Percentiles rank a stretch among this genome's conserved stretches.
These are phyloP conservation scores for Tagetes patula DNA, from an alignment of 129 eudicot species.

Conservation along the genomic window DNA sequence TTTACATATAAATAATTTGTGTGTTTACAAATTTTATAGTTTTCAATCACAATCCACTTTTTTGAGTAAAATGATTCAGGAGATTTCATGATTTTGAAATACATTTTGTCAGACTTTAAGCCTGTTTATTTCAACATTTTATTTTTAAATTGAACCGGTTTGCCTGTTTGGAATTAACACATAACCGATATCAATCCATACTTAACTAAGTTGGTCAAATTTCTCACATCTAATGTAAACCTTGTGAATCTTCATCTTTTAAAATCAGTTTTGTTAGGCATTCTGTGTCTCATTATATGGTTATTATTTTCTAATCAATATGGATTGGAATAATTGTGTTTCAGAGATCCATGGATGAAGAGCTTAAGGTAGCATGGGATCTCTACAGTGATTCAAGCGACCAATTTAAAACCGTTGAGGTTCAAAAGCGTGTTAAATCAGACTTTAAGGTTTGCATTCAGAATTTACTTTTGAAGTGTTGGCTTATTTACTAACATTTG, in stretches of 20 bases:
- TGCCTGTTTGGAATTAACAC: background rate
- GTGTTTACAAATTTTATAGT: background rate
- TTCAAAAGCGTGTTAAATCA: constrained; percentile 49
- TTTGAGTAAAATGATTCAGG: background rate
- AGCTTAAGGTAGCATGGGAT: constrained; percentile 53
- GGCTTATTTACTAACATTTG: constrained; percentile 4
- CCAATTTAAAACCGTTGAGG: constrained; percentile 52
- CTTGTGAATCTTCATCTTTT: background rate
- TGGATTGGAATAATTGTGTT: constrained; percentile 20
- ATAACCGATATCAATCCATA: background rate
- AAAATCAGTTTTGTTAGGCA: background rate
- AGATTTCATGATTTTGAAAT: background rate
- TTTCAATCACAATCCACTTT: background rate
- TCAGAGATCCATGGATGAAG: constrained; percentile 49
- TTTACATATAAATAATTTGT: background rate
- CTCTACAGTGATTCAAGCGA: constrained; percentile 44
- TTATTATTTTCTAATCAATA: background rate
- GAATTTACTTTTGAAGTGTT: constrained; percentile 5
- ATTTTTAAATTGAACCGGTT: background rate
- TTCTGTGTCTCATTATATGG: background rate
- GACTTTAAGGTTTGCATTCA: constrained; percentile 49
- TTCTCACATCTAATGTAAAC: background rate
- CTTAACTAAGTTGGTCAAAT: background rate
- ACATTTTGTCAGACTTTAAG: background rate
- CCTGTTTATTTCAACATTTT: background rate